A percentile compares a stretch with the other conserved stretches of the same genome.
Conservation (phyloP, 2,329 filamentous ascomycete genomes). For the Colletotrichum kahawae region DNA sequence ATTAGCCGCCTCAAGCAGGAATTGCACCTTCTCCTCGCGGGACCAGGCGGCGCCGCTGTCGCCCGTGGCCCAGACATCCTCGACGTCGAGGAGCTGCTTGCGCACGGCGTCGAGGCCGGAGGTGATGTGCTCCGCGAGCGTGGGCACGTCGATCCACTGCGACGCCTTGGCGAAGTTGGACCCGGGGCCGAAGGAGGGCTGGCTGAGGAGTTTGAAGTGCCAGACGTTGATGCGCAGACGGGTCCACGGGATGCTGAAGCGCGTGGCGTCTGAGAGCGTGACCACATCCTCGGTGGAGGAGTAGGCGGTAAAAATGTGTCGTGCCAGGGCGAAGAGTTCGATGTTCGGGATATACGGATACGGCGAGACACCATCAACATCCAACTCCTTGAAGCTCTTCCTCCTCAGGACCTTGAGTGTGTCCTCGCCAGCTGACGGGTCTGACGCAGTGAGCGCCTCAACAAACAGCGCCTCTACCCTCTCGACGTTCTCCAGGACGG, state of each 20-base stretch:
- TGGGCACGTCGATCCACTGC: constrained; percentile 64
- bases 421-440: constrained; percentile 18
- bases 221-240: constrained; percentile 75
- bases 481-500: constrained; percentile 60
- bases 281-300: constrained; percentile 29
- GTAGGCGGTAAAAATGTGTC: constrained; percentile 46
- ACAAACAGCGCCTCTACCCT: constrained; percentile 42
- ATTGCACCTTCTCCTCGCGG: constrained; percentile 65
- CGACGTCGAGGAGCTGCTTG: constrained; percentile 33
- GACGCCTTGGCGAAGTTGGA: constrained; percentile 61
- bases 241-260: constrained; percentile 59
- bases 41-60: constrained; percentile 38
- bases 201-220: constrained; percentile 65
- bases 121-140: constrained; percentile 56
- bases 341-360: constrained; percentile 85
- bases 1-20: constrained; percentile 81
- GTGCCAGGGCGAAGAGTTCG: constrained; percentile 81
- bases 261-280: constrained; percentile 41
- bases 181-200: constrained; percentile 58
- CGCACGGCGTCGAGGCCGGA: constrained; percentile 48
- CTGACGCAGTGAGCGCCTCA: constrained; percentile 31
- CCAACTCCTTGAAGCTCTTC: constrained; percentile 56
- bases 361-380: constrained; percentile 83
- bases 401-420: constrained; percentile 44
- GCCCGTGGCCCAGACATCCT: constrained; percentile 41